Evolutionary conservation across 2,329 filamentous ascomycete species (phyloP).

Genomic region (Thermomyces lanuginosus): DNA sequence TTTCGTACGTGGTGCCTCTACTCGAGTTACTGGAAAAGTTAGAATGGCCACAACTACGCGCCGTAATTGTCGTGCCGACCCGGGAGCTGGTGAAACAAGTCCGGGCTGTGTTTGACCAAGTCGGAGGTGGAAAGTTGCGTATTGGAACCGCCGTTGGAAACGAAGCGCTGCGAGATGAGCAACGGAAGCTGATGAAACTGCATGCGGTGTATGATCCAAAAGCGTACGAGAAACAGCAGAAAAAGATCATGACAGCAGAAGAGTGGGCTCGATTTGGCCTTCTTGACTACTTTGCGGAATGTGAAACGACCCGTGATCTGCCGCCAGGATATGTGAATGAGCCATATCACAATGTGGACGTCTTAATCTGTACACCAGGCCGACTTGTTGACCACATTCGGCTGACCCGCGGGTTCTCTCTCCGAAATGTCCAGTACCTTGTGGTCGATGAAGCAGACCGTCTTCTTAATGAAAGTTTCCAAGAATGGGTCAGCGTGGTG

Average conservation of each 20-base stretch:
- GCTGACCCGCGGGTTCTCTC: slow-evolving; percentile 63
- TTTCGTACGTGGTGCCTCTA: slow-evolving; percentile 79
- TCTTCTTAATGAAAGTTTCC: slow-evolving; percentile 76
- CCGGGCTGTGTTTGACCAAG: slow-evolving; percentile 59
- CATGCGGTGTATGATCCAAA: slow-evolving; percentile 53
- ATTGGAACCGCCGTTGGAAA: slow-evolving; percentile 73
- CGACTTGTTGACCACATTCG: slow-evolving; percentile 81
- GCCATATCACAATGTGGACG: slow-evolving; percentile 60
- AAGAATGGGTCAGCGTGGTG: slow-evolving; percentile 68
- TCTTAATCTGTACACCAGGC: slow-evolving; percentile 82
- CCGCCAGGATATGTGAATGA: slow-evolving; percentile 47
- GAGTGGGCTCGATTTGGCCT: slow-evolving; percentile 33
- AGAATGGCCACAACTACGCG: slow-evolving; percentile 51
- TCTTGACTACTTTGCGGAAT: slow-evolving; percentile 29
- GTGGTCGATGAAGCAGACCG: slow-evolving; percentile 91
- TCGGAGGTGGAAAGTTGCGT: slow-evolving; percentile 52
- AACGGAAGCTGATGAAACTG: slow-evolving; percentile 43
- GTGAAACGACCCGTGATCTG: slow-evolving; percentile 21
- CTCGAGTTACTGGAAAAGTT: slow-evolving; percentile 56
- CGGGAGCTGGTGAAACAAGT: slow-evolving; percentile 81
- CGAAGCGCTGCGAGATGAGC: slow-evolving; percentile 53
- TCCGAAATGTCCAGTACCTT: slow-evolving; percentile 69
- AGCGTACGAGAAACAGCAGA: slow-evolving; percentile 35
- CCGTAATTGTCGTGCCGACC: slow-evolving; percentile 76
- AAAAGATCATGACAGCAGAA: slow-evolving; percentile 26